A percentile compares a stretch with the other conserved stretches of the same genome.
Evolutionary conservation across 148 eudicot genomes (phyloP).

Genomic region (Cornus controversa): DNA sequence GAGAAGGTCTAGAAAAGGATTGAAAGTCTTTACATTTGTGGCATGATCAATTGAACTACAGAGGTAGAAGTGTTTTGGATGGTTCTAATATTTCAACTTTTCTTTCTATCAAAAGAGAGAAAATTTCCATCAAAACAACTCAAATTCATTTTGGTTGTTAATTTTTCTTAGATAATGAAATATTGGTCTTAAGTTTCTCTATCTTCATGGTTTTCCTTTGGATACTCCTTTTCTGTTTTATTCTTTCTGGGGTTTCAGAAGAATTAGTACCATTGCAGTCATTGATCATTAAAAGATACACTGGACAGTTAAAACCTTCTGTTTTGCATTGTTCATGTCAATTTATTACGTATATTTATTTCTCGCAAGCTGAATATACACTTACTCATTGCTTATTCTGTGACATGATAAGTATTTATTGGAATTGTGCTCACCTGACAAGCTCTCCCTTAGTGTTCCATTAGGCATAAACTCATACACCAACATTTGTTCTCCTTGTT

Average conservation of each 20-base stretch:
- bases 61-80: not conserved
- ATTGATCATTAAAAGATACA: too few species aligned
- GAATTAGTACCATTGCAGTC: too few species aligned
- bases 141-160: too few species aligned
- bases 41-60: not conserved
- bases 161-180: too few species aligned
- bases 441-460: slow-evolving; percentile 81
- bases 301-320: too few species aligned
- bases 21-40: not conserved
- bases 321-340: not conserved
- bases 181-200: too few species aligned
- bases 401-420: not conserved
- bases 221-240: too few species aligned
- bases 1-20: not conserved
- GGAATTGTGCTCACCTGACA: slow-evolving; percentile 52
- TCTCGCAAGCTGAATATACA: not conserved
- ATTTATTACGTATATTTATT: not conserved
- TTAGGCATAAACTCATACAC: slow-evolving; percentile 90
- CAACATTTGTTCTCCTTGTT: slow-evolving; percentile 83
- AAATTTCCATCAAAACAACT: too few species aligned
- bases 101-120: not conserved
- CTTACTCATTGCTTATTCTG: not conserved
- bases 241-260: too few species aligned
- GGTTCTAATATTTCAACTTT: not conserved
- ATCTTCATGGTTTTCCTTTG: too few species aligned